phyloP scores from a whole-genome alignment of 2,329 filamentous ascomycete species.

The Zymoseptoria pseudotritici region DNA sequence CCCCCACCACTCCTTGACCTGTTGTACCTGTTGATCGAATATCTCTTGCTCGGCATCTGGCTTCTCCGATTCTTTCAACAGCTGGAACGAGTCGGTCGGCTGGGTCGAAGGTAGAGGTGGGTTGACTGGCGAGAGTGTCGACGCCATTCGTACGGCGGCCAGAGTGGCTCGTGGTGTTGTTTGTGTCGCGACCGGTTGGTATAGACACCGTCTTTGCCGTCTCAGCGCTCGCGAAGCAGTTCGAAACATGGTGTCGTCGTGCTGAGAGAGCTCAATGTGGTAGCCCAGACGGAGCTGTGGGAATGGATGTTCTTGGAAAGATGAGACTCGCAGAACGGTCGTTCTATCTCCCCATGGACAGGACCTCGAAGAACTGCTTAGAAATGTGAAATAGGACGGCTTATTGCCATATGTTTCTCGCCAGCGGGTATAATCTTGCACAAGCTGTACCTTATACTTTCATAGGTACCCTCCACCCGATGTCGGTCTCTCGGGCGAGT shows the following conservation, averaged over 20 bases:
- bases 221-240: conserved; percentile 23
- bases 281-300: neutral
- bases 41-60: conserved; percentile 73
- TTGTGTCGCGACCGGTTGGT: conserved; percentile 11
- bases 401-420: conserved; percentile 1
- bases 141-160: conserved; percentile 39
- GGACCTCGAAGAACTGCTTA: neutral
- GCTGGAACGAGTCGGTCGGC: conserved; percentile 74
- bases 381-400: neutral
- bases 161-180: conserved; percentile 18
- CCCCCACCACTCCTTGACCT: conserved; percentile 87
- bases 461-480: neutral
- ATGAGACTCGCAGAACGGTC: neutral
- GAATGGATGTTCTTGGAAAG: neutral
- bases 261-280: neutral
- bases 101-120: conserved; percentile 55
- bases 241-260: conserved; percentile 22
- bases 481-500: neutral
- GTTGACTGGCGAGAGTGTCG: conserved; percentile 45
- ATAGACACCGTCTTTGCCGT: conserved; percentile 21
- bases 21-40: conserved; percentile 73
- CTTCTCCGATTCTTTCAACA: conserved; percentile 71
- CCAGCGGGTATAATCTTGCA: neutral
- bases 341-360: neutral
- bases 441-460: neutral